A percentile compares a stretch with the other conserved stretches of the same genome.
phyloP scores from a whole-genome alignment of 768 basidiomycete species.

The Coprinopsis sp. region DNA sequence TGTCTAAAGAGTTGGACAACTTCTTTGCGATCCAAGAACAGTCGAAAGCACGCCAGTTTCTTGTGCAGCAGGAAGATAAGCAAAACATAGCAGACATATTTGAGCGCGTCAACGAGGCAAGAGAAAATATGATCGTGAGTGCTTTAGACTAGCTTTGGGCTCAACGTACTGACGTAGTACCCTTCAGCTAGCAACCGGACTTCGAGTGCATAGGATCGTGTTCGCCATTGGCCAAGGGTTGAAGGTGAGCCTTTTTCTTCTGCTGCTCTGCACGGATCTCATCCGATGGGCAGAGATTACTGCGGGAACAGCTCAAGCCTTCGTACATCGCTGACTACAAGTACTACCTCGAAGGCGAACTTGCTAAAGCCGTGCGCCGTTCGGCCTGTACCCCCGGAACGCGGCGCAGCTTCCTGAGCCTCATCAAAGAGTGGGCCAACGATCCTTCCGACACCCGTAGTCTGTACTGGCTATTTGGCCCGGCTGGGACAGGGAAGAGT shows the following conservation, averaged over 20 bases:
- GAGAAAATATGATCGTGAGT: conserved; percentile 12
- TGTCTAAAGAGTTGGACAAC: conserved; percentile 6
- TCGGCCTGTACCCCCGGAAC: conserved; percentile 21
- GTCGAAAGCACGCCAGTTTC: too few species aligned
- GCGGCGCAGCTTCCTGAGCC: conserved; percentile 17
- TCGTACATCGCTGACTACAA: conserved; percentile 14
- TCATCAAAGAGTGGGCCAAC: too few species aligned
- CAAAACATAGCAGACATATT: conserved; percentile 13
- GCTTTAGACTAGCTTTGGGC: neutral
- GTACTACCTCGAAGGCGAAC: conserved; percentile 8
- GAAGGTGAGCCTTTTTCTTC: neutral
- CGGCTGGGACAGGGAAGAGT: too few species aligned
- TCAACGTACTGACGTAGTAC: neutral
- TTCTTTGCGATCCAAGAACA: conserved; percentile 7
- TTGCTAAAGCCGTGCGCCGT: conserved; percentile 9
- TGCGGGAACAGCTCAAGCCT: conserved; percentile 10
- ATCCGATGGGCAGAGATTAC: conserved; percentile 2
- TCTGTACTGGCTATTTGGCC: too few species aligned
- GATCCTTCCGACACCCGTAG: too few species aligned
- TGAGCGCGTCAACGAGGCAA: conserved; percentile 13
- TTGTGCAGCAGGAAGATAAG: conserved; percentile 14
- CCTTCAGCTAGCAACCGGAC: conserved; percentile 11
- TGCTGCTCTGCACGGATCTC: neutral
- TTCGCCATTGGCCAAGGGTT: conserved; percentile 5
- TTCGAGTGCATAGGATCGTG: conserved; percentile 10